Base-by-base conservation (phyloP, 1,139 yeast species). In the Scheffersomyces cryptocercus region DNA sequence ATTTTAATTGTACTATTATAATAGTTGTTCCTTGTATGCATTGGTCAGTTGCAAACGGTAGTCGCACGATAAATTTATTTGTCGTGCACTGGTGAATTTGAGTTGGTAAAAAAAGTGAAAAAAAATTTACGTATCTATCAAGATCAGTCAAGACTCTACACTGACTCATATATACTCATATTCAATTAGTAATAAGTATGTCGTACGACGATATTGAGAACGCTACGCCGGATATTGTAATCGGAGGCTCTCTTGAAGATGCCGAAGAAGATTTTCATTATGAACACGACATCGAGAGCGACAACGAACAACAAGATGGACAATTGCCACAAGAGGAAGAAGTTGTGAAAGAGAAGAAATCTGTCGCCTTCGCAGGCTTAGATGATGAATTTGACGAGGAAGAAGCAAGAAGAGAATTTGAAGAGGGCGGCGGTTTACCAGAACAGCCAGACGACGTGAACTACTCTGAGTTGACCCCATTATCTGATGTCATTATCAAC, bases 351-450 rank as follows among this genome's bases (percentile, higher is more conserved):
- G 75, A 77, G 49, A 84, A 84, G 72, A 90, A 91, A 69, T 75
- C 85, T 28, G 97, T 91, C 38, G 82, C 95, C 5, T 91, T 91
- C 65, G 91, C 90, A 33, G 89, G 84, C 13, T 65, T 85, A 38
- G 91, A 84, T 46, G 80, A 78, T 48, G 88, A 80, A 64, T 76
- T 67, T 39, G 95, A 85, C 59, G 85, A 84, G 63, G 82, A 75
- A 56, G 75, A 69, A 26, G 85, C 89, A 57, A 79, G 77, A 57
- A 79, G 82, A 62, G 98, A 93, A 65, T 91, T 91, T 56, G 96
- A 88, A 75, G 98, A 90, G 70, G 98, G 98, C 62, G 98, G 98
- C 44, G 98, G 99, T 44, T 79, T 93, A 48, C 99, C 99, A 44
- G 97, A 88, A 64, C 99, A 93, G 70, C 96, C 97, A 47, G 85